phyloP scores from a whole-genome alignment of 2,329 filamentous ascomycete species.

The Aspergillus ochraceus region DNA sequence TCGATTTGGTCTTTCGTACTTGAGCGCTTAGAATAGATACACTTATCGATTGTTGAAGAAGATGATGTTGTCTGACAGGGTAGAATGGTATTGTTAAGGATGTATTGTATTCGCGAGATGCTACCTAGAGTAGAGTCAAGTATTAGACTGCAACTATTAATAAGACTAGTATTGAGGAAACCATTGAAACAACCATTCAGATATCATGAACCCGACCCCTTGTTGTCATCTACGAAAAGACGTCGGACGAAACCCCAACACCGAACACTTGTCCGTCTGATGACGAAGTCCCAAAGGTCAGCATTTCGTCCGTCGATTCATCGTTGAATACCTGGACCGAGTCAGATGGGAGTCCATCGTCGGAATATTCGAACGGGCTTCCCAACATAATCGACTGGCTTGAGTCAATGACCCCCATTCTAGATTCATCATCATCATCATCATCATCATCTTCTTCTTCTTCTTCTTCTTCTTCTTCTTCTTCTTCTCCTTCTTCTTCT shows the following conservation, averaged over 20 bases:
- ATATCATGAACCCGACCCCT: background rate
- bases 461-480: no score
- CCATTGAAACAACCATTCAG: background rate
- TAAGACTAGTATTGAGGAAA: background rate
- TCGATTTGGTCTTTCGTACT: conserved; percentile 5
- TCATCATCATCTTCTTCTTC: no score
- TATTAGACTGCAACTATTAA: no score
- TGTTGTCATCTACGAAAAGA: background rate
- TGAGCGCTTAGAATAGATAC: conserved; percentile 8
- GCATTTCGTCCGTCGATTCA: background rate
- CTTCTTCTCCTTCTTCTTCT: no score
- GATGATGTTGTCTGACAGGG: background rate
- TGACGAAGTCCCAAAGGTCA: background rate
- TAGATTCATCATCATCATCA: background rate
- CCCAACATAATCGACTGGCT: background rate
- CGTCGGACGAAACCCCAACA: background rate
- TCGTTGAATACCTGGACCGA: background rate
- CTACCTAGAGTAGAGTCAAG: no score
- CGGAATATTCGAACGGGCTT: background rate
- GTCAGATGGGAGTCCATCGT: background rate
- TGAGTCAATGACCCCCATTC: background rate
- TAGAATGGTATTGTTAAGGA: background rate
- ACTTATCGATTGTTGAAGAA: background rate
- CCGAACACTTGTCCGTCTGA: background rate
- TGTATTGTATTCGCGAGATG: no score